Evolutionary conservation across 352 stramenopile species (phyloP).

Genomic region (Globisporangium rhizosaccharum): DNA sequence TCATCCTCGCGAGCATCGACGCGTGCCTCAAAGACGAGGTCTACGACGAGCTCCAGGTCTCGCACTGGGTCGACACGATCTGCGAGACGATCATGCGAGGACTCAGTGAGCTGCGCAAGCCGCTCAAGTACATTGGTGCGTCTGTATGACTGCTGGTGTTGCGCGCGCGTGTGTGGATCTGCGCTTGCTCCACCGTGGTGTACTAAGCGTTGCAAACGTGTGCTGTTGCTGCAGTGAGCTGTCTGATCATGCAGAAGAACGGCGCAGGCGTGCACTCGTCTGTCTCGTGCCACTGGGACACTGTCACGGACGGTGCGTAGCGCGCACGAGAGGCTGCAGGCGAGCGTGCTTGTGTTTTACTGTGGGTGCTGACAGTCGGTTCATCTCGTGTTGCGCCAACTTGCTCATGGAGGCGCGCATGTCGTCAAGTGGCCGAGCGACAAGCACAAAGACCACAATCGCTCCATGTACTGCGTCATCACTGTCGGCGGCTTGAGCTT

Average conservation of each 20-base stretch:
- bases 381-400: too few relatives aligned
- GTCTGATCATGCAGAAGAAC: constrained; percentile 93
- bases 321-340: background rate
- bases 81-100: constrained; percentile 87
- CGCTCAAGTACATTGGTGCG: constrained; percentile 89
- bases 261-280: constrained; percentile 86
- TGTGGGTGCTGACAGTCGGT: too few relatives aligned
- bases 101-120: constrained; percentile 85
- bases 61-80: constrained; percentile 89
- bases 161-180: background rate
- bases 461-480: constrained; percentile 87
- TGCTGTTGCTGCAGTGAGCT: constrained; percentile 55
- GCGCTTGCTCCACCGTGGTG: background rate
- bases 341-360: too few relatives aligned
- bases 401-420: constrained; percentile 36
- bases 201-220: background rate
- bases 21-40: constrained; percentile 81
- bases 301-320: constrained; percentile 74
- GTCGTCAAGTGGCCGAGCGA: constrained; percentile 88
- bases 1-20: constrained; percentile 80
- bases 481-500: constrained; percentile 84
- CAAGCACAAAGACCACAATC: constrained; percentile 88
- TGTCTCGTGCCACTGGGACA: constrained; percentile 90
- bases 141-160: background rate
- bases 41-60: constrained; percentile 84